phyloP scores from a whole-genome alignment of 192 early-diverging fungal species.

The Mortierella alpina region DNA sequence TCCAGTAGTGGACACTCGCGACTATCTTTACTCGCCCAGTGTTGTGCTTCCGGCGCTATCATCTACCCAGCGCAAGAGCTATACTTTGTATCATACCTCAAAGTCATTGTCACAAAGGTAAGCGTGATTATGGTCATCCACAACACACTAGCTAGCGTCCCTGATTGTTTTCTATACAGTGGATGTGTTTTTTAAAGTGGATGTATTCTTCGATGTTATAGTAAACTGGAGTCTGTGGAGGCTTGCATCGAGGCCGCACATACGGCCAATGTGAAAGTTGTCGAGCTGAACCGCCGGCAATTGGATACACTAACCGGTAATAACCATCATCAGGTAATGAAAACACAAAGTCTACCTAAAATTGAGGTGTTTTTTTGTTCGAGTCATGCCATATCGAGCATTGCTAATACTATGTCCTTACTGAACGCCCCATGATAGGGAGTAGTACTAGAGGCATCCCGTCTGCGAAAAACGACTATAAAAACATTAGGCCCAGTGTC shows the following conservation, averaged over 20 bases:
- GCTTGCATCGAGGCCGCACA: conserved; percentile 1
- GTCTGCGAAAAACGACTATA: not conserved
- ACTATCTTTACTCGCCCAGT: conserved; percentile 17
- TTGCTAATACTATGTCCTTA: too few relatives aligned
- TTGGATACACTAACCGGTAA: conserved; percentile 51
- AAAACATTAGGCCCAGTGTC: conserved; percentile 1
- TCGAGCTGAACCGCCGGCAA: conserved; percentile 24
- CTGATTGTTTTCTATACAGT: too few relatives aligned
- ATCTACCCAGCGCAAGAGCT: not conserved
- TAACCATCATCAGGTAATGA: conserved; percentile 52
- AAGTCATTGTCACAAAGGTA: not conserved
- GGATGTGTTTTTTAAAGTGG: too few relatives aligned
- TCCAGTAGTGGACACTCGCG: not conserved
- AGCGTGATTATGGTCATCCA: not conserved
- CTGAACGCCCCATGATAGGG: conserved; percentile 27
- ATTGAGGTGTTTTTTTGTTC: too few relatives aligned
- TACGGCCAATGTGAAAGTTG: conserved; percentile 16
- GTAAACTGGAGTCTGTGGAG: too few relatives aligned
- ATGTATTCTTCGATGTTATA: too few relatives aligned
- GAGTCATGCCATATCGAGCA: too few relatives aligned
- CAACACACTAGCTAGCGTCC: too few relatives aligned
- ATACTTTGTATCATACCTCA: conserved; percentile 10
- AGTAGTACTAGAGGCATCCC: conserved; percentile 55
- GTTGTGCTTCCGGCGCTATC: conserved; percentile 30
- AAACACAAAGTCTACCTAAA: too few relatives aligned